phyloP scores from a whole-genome alignment of 371 early-diverging fungal genomes.

The Mycotypha africana region DNA sequence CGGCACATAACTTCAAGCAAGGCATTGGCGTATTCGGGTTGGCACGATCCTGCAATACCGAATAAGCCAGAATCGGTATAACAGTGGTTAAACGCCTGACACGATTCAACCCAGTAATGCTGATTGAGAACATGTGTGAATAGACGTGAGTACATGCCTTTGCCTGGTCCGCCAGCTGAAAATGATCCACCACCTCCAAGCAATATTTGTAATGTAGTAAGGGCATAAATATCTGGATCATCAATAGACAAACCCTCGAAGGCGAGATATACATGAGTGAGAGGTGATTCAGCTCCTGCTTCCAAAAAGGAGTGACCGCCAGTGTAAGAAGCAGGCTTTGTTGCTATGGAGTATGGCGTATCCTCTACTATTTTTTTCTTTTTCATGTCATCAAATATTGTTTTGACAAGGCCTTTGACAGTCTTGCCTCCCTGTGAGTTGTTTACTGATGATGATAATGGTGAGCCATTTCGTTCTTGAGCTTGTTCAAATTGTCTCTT shows the following conservation, averaged over 20 bases:
- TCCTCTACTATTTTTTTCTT: neutral
- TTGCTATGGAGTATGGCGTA: slow-evolving; percentile 31
- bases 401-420: slow-evolving; percentile 21
- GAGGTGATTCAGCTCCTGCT: slow-evolving; percentile 55
- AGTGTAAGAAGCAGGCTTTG: slow-evolving; percentile 64
- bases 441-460: too few relatives aligned
- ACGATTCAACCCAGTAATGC: slow-evolving; percentile 91
- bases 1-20: slow-evolving; percentile 79
- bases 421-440: slow-evolving; percentile 18
- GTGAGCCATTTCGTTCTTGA: neutral
- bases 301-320: slow-evolving; percentile 76
- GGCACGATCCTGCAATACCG: slow-evolving; percentile 88
- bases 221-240: slow-evolving; percentile 86
- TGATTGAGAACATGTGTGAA: slow-evolving; percentile 94
- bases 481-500: slow-evolving; percentile 21
- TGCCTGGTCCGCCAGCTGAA: slow-evolving; percentile 97
- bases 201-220: slow-evolving; percentile 86
- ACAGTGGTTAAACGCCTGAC: slow-evolving; percentile 85
- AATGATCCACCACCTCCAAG: slow-evolving; percentile 97
- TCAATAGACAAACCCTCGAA: slow-evolving; percentile 80
- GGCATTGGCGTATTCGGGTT: slow-evolving; percentile 59
- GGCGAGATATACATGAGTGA: slow-evolving; percentile 86
- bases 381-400: neutral
- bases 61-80: slow-evolving; percentile 91
- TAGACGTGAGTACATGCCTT: slow-evolving; percentile 97